phyloP scores from a whole-genome alignment of 2,329 filamentous ascomycete genomes.

The Gnomoniopsis smithogilvyi region DNA sequence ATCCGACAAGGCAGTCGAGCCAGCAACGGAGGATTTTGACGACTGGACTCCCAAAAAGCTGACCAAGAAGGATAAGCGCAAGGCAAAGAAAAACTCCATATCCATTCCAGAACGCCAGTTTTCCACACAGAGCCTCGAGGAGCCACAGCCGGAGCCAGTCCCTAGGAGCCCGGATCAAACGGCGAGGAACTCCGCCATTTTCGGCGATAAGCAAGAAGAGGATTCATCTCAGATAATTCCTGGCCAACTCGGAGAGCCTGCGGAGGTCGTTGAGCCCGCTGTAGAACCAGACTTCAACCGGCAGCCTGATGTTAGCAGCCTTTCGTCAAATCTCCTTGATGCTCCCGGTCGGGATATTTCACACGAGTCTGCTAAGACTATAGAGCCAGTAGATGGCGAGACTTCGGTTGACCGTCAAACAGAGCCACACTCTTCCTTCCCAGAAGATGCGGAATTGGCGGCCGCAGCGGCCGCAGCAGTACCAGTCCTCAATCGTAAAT shows the following conservation, averaged over 20 bases:
- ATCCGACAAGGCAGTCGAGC: background rate
- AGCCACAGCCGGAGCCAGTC: background rate
- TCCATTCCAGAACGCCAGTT: slow-evolving; percentile 1
- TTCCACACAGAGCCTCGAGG: background rate
- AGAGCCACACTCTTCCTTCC: background rate
- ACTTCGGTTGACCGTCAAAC: background rate
- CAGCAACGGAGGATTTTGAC: slow-evolving; percentile 20
- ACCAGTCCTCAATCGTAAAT: slow-evolving; percentile 13
- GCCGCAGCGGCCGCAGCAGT: background rate
- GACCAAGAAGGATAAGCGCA: slow-evolving; percentile 25
- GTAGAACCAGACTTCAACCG: background rate
- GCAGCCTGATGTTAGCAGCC: background rate
- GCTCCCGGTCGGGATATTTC: background rate
- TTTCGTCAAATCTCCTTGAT: background rate
- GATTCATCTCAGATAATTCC: background rate
- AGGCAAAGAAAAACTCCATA: slow-evolving; percentile 14
- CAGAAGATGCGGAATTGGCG: background rate
- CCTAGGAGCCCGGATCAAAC: background rate
- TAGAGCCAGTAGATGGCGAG: background rate
- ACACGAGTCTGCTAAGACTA: background rate
- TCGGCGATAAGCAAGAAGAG: background rate
- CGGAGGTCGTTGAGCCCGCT: background rate
- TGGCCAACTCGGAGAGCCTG: background rate
- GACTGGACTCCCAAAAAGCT: slow-evolving; percentile 25
- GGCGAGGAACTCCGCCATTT: background rate